Conservation (phyloP, 2,329 filamentous ascomycete species). For the Talaromyces sp. region DNA sequence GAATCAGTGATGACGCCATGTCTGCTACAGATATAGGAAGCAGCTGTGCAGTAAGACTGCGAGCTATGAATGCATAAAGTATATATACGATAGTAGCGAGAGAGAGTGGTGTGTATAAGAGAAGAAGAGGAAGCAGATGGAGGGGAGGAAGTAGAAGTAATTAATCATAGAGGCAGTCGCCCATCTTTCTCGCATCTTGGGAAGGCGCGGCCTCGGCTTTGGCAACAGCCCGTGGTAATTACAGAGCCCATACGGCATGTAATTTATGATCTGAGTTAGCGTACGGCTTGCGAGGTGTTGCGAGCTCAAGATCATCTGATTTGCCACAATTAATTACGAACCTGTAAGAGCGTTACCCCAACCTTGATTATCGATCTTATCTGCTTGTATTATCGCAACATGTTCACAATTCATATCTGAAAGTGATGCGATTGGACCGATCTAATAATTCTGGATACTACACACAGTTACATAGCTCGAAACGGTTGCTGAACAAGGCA, state of each 20-base stretch:
- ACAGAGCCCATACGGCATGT: not conserved
- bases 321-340: constrained; percentile 9
- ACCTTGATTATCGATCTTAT: not conserved
- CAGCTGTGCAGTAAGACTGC: constrained; percentile 1
- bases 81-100: constrained; percentile 21
- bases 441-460: no score
- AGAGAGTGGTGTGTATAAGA: not conserved
- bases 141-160: not conserved
- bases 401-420: not conserved
- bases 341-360: not conserved
- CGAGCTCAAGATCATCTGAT: not conserved
- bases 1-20: constrained; percentile 44
- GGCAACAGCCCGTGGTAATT: not conserved
- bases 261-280: not conserved
- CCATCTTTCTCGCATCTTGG: not conserved
- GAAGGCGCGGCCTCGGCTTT: constrained; percentile 1
- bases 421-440: not conserved
- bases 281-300: constrained; percentile 8
- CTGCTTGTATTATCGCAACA: not conserved
- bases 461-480: not conserved
- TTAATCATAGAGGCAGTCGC: not conserved
- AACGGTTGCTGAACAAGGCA: not conserved
- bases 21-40: constrained; percentile 22
- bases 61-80: constrained; percentile 8
- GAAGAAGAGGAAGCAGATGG: not conserved